Base-by-base conservation (phyloP, 2,329 filamentous ascomycete species). In the Pyrenophora graminea region DNA sequence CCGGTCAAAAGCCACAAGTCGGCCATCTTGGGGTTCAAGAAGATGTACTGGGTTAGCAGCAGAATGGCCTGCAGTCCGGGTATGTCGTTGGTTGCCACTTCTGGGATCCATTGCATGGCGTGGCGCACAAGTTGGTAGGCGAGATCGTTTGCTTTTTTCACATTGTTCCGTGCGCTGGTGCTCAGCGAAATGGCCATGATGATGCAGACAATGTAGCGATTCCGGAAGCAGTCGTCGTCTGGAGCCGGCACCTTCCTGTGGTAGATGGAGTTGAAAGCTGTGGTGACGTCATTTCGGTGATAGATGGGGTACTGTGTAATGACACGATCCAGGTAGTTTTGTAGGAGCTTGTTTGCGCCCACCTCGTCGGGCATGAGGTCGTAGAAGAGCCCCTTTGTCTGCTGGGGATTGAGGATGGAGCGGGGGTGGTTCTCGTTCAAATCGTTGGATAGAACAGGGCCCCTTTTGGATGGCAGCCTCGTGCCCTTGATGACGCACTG, bases 261-360 rank as follows among this genome's bases (percentile, higher is more conserved):
- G 42, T 69, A 71, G 36, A 72, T 67, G 30, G 64, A 64, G 33
- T 69, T 68, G 53, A 70, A 71, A 2, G 70, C 68, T 21, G 60
- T 64, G 0, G 61, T 68, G 2, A 72, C 64, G 46, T 73, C 67
- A 17, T 61, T 67, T 2, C 67, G 53, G 37, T 73, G 69, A 39
- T 71, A 73, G 25, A 73, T 73, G n/a, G 70, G 70, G 48, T 71
- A 71, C 48, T 71, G 69, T 5, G 69, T 68, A 44, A 72, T 69
- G 43, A 72, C 61, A 17, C 67, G 64, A 36, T 70, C 64, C 17
- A 70, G 52, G 44, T 71, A 73, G 45, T 66, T 70, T 31, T 65
- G 56, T 43, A 72, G 62, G 6, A 73, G 55, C 34, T 66, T 67
- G 30, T 59, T 63, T 36, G 70, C 70, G 7, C 64, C 67, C 15